Conservation (phyloP, 2,329 filamentous ascomycete species). For the Dothiorella sarmentorum region DNA sequence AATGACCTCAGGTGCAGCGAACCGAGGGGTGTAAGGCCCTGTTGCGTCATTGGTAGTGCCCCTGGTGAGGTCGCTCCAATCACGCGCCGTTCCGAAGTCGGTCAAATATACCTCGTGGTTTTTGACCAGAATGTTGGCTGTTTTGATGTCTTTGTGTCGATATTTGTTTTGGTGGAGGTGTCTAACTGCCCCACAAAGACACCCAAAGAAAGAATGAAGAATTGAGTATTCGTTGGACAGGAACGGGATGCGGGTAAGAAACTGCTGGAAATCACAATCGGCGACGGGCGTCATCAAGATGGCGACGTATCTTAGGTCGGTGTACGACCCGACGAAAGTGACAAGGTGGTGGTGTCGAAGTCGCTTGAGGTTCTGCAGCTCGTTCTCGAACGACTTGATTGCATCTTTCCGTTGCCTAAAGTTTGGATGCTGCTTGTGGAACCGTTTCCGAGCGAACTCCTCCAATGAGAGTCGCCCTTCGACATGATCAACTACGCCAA, state of each 20-base stretch:
- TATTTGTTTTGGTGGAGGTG: constrained; percentile 1
- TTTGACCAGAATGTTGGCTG: constrained; percentile 15
- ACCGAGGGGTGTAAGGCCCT: constrained; percentile 21
- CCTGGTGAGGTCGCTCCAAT: constrained; percentile 20
- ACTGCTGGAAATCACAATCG: not conserved
- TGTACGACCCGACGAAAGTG: not conserved
- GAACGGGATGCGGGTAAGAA: not conserved
- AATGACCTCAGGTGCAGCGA: constrained; percentile 26
- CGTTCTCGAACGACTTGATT: not conserved
- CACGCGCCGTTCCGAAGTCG: constrained; percentile 23
- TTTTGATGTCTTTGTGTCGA: constrained; percentile 18
- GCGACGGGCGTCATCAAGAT: not conserved
- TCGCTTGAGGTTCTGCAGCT: not conserved
- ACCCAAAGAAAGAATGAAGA: not conserved
- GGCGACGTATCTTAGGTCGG: not conserved
- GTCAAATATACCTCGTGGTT: constrained; percentile 21
- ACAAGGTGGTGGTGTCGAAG: not conserved
- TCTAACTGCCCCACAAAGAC: not conserved
- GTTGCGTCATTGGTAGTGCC: constrained; percentile 22
- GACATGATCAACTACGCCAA: not conserved
- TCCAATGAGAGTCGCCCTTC: not conserved
- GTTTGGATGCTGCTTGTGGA: too few relatives aligned
- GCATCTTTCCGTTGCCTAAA: not conserved
- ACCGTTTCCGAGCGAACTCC: not conserved
- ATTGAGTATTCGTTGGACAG: not conserved